Percentiles rank a stretch among this genome's conserved stretches.
Conservation (phyloP, 345 rosid genomes). For the Salix exigua region DNA sequence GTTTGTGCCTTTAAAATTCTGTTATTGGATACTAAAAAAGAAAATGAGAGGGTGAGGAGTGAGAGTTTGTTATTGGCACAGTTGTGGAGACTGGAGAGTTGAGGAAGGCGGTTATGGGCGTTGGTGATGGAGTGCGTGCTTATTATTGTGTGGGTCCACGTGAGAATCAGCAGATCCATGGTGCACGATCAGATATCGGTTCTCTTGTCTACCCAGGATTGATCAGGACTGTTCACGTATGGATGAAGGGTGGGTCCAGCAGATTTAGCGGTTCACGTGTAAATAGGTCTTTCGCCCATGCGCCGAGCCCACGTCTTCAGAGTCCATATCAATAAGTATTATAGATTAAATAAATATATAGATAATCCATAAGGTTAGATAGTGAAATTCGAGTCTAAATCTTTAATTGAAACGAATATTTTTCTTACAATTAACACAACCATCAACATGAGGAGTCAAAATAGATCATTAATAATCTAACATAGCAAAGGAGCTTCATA, state of each 20-base stretch:
- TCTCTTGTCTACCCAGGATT: background rate
- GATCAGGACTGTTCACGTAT: background rate
- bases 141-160: constrained; percentile 5
- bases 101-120: constrained; percentile 11
- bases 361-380: too few species aligned
- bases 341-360: too few species aligned
- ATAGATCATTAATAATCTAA: too few species aligned
- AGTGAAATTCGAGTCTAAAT: too few species aligned
- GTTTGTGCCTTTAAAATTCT: background rate
- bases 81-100: background rate
- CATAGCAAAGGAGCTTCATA: too few species aligned
- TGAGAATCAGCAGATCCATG: background rate
- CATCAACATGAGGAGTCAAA: too few species aligned
- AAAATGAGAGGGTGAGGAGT: background rate
- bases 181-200: background rate
- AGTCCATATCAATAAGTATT: too few species aligned
- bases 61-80: background rate
- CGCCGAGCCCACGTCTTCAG: background rate
- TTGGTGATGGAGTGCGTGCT: constrained; percentile 1
- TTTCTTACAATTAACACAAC: too few species aligned
- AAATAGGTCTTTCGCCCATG: background rate
- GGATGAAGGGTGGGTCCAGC: background rate
- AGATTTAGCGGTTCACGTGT: background rate
- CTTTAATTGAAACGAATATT: too few species aligned
- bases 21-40: background rate